Base-by-base conservation (phyloP, 1,139 yeast species). In the Yamadazyma mexicana region DNA sequence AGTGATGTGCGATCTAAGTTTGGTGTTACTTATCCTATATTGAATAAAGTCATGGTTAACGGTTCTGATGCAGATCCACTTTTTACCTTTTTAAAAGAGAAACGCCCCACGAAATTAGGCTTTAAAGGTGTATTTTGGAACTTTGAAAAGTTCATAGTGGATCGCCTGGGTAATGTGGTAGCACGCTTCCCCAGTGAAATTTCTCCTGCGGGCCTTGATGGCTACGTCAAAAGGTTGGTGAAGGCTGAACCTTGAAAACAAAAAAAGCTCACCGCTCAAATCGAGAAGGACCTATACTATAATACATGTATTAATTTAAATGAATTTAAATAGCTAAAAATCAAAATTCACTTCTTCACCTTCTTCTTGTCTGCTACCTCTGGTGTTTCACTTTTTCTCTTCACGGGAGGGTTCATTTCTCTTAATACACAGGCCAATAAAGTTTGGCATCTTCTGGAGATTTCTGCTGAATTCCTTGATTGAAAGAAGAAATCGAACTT, bases 71-170 rank as follows among this genome's bases (percentile, higher is more conserved):
- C 61, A 27, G 47, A 54, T 28, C 61, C 62, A 5, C 49, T 72
- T n/a, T 72, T 59, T 43, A 42, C 47, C 2, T 66, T 46, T 43
- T 53, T 72, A 39, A 72, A 71, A 44, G 37, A 29, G 5, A 31
- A 54, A 31, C 45, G 51, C 31, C 43, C 50, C 5, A 95, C 94
- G 16, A 51, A 77, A 11, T 62, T 89, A 34, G 96, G 96, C 12
- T 81, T 88, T 61, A 74, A 72, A 45, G 92, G 95, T 23, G 77
- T 91, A 52, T 81, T 87, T 61, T 92, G 98, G 98, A 92, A 92
- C 69, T 92, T 91, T 59, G 98, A 91, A 62, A 92, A 92, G 70
- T 92, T 92, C 66, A 55, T 92, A 38, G 61, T 92, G 40, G 82
- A 83, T 59, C 74, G 75, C 53, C 55, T 78, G 2, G 98, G 98